Base-by-base conservation (phyloP, 1,284 basidiomycete species). In the Apiotrichum gamsii region DNA sequence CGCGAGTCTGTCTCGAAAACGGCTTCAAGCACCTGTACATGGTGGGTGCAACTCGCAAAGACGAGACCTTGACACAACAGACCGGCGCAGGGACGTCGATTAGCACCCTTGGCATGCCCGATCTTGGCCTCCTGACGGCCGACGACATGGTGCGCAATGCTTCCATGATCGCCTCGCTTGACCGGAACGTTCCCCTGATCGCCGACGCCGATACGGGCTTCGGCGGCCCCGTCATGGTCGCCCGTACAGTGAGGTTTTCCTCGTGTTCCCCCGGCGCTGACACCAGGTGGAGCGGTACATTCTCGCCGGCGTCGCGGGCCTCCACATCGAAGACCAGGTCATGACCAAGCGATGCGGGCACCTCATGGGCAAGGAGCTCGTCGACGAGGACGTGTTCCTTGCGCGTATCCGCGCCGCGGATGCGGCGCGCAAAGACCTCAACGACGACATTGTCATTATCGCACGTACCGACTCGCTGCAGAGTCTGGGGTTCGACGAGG, bases 171-270 rank as follows among this genome's bases (percentile, higher is more conserved):
- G 82, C 81, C 65, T 74, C 80, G 43, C 58, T 86, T 15, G 54
- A 49, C 36, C 39, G 44, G 19, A 21, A 30, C 8, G 38, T 56
- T 5, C 53, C 54, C 1, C 80, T 88, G 25, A 87, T 87, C 54
- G 85, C 85, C 2, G 85, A 88, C 59, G 86, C 86, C 2, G 85
- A 88, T 62, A 87, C 85, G 36, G 85, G 84, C 75, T 88, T 86
- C 51, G 86, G 86, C 47, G 84, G 83, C 2, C 82, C 85, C 4
- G 79, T 80, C 2, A 87, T 82, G 75, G 81, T 87, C 32, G 33
- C 19, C 18, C 38, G 48, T 8, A 50, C 48, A 2, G 48, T 50
- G 34, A 32, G 48, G 41, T n/a, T n/a, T n/a, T n/a, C n/a, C n/a
- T 8, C 15, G 8, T 14, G 5, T 8, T 5, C 35, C 29, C 6